Percentiles rank a stretch among this genome's conserved stretches.
Conservation (phyloP, 2,329 filamentous ascomycete genomes). For the Chaetomium sp. region DNA sequence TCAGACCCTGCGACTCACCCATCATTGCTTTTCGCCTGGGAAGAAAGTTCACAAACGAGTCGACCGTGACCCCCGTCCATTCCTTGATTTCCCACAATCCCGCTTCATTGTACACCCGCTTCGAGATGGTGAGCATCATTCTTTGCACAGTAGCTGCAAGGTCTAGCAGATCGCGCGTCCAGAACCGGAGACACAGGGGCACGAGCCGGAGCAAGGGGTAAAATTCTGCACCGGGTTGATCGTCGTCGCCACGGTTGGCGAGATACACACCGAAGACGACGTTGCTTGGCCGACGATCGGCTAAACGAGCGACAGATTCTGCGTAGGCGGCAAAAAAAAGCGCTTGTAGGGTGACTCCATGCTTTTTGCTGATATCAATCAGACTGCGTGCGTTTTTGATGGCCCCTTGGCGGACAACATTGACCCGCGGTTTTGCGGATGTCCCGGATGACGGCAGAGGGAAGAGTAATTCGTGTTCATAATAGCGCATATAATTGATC, state of each 20-base stretch:
- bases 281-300: conserved; percentile 21
- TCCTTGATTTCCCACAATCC: conserved; percentile 63
- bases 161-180: conserved; percentile 34
- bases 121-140: conserved; percentile 59
- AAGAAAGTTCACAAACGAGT: conserved; percentile 78
- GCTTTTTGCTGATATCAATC: conserved; percentile 31
- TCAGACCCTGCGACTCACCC: background rate
- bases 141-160: conserved; percentile 58
- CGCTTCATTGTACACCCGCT: conserved; percentile 47
- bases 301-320: conserved; percentile 31
- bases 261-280: conserved; percentile 74
- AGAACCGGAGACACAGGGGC: conserved; percentile 53
- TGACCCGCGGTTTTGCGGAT: too few species aligned
- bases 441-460: too few species aligned
- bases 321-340: conserved; percentile 70
- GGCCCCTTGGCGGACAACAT: too few species aligned
- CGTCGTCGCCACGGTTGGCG: conserved; percentile 60
- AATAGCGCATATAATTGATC: conserved; percentile 32
- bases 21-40: conserved; percentile 34
- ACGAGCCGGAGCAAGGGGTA: conserved; percentile 76
- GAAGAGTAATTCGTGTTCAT: too few species aligned
- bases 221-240: conserved; percentile 37
- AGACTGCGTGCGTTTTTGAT: conserved; percentile 25
- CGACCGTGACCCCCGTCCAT: conserved; percentile 68
- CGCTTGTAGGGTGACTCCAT: conserved; percentile 63